Conservation (phyloP, 2,329 filamentous ascomycete genomes). For the Dothistroma pini region DNA sequence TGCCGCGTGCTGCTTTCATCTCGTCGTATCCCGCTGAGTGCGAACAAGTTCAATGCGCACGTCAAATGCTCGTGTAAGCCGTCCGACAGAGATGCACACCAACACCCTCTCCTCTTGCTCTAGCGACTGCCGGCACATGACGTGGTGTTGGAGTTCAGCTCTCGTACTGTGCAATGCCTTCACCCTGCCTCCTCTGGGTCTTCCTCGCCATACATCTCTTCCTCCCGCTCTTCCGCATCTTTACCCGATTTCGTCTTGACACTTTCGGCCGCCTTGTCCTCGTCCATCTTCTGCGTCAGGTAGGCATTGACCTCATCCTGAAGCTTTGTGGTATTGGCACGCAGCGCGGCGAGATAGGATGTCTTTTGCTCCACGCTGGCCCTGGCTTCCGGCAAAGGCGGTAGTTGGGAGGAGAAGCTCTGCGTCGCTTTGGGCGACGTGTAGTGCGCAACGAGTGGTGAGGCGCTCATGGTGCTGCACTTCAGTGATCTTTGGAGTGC, state of each 20-base stretch:
- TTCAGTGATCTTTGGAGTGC: neutral
- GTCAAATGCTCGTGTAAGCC: no score
- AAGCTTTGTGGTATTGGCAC: conserved; percentile 53
- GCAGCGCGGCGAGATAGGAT: conserved; percentile 58
- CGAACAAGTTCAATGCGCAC: no score
- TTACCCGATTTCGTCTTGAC: conserved; percentile 23
- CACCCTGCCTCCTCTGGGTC: conserved; percentile 55
- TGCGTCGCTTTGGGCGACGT: conserved; percentile 24
- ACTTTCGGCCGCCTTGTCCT: conserved; percentile 57
- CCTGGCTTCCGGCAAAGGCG: conserved; percentile 17
- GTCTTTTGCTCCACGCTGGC: conserved; percentile 48
- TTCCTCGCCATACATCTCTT: conserved; percentile 84
- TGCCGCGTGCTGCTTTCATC: neutral
- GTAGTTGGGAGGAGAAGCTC: conserved; percentile 24
- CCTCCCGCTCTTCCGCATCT: conserved; percentile 39
- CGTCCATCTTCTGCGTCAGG: conserved; percentile 69
- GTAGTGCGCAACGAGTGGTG: conserved; percentile 27
- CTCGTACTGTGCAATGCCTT: neutral
- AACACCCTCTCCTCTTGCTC: no score
- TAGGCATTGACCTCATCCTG: conserved; percentile 67
- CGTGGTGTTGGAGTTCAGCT: neutral
- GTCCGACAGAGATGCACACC: no score
- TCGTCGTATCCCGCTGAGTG: no score
- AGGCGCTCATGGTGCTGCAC: conserved; percentile 7
- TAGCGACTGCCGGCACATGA: no score